These are phyloP conservation scores for Xylaria telfairii DNA, from an alignment of 495 filamentous ascomycete genomes.

Conservation along the genomic window DNA sequence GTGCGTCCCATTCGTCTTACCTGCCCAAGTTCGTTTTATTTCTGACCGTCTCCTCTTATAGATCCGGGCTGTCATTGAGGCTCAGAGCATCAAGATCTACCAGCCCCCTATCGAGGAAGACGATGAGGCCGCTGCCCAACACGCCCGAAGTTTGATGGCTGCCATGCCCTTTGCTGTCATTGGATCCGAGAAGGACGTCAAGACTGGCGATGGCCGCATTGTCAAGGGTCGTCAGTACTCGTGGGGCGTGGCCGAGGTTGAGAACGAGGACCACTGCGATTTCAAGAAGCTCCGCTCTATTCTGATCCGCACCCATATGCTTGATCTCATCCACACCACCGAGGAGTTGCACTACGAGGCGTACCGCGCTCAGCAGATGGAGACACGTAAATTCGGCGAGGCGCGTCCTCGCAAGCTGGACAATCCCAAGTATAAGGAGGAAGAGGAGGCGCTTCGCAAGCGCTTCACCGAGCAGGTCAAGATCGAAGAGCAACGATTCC, in stretches of 20 bases:
- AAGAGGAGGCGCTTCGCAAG: conserved; percentile 97
- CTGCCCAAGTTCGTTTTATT: not conserved
- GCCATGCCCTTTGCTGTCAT: conserved; percentile 99
- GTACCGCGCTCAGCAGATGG: conserved; percentile 99
- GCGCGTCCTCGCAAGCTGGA: conserved; percentile 95
- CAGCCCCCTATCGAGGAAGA: conserved; percentile 97
- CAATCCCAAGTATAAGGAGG: conserved; percentile 99
- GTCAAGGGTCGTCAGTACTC: conserved; percentile 99
- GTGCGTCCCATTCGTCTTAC: conserved; percentile 55
- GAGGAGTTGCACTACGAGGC: conserved; percentile 99
- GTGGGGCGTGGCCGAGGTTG: conserved; percentile 98
- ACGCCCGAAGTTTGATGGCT: conserved; percentile 90
- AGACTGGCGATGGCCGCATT: conserved; percentile 91
- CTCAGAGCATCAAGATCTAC: conserved; percentile 99
- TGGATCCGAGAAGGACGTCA: conserved; percentile 98
- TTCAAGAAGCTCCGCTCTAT: conserved; percentile 99
- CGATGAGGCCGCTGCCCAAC: conserved; percentile 91
- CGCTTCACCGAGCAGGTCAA: conserved; percentile 99
- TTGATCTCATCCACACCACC: conserved; percentile 98
- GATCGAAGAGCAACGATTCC: conserved; percentile 98
- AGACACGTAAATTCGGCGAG: conserved; percentile 99
- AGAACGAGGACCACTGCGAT: conserved; percentile 99
- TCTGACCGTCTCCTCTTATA: conserved; percentile 49
- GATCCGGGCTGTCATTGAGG: conserved; percentile 94
- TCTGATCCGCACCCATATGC: conserved; percentile 99